Evolutionary conservation across 108 stramenopile species (phyloP).

Genomic region (Skeletonema potamos): DNA sequence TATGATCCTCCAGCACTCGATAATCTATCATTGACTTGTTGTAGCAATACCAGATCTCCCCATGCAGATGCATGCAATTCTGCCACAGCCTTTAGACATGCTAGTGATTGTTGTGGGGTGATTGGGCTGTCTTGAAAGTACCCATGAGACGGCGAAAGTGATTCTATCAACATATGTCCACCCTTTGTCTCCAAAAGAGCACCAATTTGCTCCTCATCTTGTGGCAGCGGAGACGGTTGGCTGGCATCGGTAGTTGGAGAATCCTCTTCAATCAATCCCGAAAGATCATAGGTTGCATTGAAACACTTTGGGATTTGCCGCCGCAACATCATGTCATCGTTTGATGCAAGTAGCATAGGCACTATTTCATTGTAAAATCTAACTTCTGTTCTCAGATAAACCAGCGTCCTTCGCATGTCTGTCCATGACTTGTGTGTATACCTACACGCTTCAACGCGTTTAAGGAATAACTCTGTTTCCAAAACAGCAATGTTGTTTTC

Average conservation of each 20-base stretch:
- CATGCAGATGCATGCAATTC: slow-evolving; percentile 70
- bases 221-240: slow-evolving; percentile 9
- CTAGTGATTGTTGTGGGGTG: slow-evolving; percentile 40
- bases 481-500: neutral
- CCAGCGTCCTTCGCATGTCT: slow-evolving; percentile 73
- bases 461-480: slow-evolving; percentile 40
- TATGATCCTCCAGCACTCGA: slow-evolving; percentile 60
- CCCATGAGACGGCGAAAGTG: slow-evolving; percentile 26
- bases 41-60: slow-evolving; percentile 57
- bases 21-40: slow-evolving; percentile 36
- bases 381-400: slow-evolving; percentile 74
- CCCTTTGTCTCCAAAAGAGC: slow-evolving; percentile 11
- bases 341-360: slow-evolving; percentile 34
- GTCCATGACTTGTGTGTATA: slow-evolving; percentile 65
- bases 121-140: slow-evolving; percentile 77
- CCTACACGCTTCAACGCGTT: slow-evolving; percentile 19
- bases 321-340: neutral
- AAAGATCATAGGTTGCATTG: slow-evolving; percentile 47
- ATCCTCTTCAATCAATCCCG: slow-evolving; percentile 63
- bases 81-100: slow-evolving; percentile 62
- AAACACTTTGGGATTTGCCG: slow-evolving; percentile 40
- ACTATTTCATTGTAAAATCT: slow-evolving; percentile 74
- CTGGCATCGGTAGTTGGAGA: slow-evolving; percentile 45
- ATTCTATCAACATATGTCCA: slow-evolving; percentile 27
- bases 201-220: neutral